phyloP scores from a whole-genome alignment of 2,329 filamentous ascomycete species.

The Hymenoscyphus infarciens region DNA sequence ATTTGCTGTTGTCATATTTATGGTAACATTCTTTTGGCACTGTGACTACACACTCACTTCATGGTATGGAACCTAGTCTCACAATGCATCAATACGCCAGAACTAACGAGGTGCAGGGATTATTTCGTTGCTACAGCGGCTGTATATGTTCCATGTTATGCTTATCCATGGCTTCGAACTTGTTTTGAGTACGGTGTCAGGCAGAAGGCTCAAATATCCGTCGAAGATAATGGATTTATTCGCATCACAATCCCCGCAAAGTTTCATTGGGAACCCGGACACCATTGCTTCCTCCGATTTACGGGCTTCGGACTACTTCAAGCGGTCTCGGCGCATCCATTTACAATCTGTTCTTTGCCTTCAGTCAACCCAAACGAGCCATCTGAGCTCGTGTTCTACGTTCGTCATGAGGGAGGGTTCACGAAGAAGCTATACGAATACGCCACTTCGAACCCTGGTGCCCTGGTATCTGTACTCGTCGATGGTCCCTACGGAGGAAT shows the following conservation, averaged over 20 bases:
- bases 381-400: conserved; percentile 15
- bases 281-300: conserved; percentile 92
- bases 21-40: conserved; percentile 89
- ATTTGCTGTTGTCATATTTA: conserved; percentile 72
- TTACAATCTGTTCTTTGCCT: conserved; percentile 77
- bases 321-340: conserved; percentile 82
- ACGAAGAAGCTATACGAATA: conserved; percentile 11
- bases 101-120: conserved; percentile 34
- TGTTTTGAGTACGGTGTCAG: conserved; percentile 85
- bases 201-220: conserved; percentile 65
- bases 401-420: conserved; percentile 12
- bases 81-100: too few relatives aligned
- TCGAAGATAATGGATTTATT: conserved; percentile 86
- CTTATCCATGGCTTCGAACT: conserved; percentile 68
- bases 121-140: conserved; percentile 77
- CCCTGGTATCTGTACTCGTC: conserved; percentile 13
- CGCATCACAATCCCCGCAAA: conserved; percentile 83
- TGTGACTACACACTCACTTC: conserved; percentile 85
- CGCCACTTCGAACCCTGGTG: background rate
- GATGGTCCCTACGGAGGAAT: conserved; percentile 20
- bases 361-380: background rate
- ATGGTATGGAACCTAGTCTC: conserved; percentile 46
- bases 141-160: conserved; percentile 56
- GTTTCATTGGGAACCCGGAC: conserved; percentile 83
- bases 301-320: conserved; percentile 61